These are phyloP conservation scores for Penicillium nordicum DNA, from an alignment of 2,329 filamentous ascomycete genomes.

Conservation along the genomic window DNA sequence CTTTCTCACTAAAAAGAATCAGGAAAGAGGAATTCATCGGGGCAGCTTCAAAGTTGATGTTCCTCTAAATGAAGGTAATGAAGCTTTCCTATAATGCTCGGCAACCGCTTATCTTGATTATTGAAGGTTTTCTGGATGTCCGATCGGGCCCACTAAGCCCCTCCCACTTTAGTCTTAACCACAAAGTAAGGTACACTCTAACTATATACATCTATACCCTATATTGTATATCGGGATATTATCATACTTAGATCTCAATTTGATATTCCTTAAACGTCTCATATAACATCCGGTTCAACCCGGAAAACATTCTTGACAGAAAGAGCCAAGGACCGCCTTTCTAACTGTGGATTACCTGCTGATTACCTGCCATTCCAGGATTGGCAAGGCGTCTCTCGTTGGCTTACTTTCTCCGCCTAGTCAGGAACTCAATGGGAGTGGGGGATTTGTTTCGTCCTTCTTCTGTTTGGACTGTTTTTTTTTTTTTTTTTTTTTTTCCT, in stretches of 20 bases:
- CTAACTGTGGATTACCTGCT: slow-evolving; percentile 12
- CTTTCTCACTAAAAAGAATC: background rate
- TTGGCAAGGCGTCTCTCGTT: slow-evolving; percentile 6
- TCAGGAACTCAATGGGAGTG: slow-evolving; percentile 15
- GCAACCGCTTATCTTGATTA: background rate
- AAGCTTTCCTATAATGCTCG: background rate
- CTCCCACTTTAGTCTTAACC: slow-evolving; percentile 3
- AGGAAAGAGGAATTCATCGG: background rate
- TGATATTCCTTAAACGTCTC: background rate
- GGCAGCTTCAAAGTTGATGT: background rate
- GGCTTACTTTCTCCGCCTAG: slow-evolving; percentile 8
- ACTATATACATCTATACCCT: background rate
- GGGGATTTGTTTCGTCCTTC: background rate
- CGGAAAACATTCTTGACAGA: slow-evolving; percentile 8
- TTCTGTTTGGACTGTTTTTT: background rate
- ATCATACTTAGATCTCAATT: background rate
- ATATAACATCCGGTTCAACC: background rate
- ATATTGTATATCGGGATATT: background rate
- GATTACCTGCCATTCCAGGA: slow-evolving; percentile 14
- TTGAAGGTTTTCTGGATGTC: slow-evolving; percentile 3
- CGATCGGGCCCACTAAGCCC: slow-evolving; percentile 8
- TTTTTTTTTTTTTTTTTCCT: background rate
- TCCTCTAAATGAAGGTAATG: background rate
- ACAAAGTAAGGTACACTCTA: slow-evolving; percentile 4
- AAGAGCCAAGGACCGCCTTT: slow-evolving; percentile 9